phyloP scores from a whole-genome alignment of 306 rosid species.

The Abrus precatorius region DNA sequence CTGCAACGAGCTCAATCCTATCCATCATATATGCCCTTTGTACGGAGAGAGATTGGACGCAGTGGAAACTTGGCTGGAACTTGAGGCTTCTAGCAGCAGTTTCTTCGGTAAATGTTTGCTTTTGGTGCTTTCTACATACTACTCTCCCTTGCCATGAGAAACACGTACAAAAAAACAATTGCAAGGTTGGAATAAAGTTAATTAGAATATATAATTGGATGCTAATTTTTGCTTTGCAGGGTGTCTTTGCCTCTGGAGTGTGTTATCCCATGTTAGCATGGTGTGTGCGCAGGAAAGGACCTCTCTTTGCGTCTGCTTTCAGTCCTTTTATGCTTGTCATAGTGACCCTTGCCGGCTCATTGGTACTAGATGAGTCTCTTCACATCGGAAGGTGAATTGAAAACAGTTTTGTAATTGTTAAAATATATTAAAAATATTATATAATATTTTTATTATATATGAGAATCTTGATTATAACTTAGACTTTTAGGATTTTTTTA shows the following conservation, averaged over 20 bases:
- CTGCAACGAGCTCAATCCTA: slow-evolving; percentile 18
- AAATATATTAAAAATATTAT: too few relatives aligned
- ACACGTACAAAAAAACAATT: neutral
- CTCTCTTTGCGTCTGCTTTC: slow-evolving; percentile 52
- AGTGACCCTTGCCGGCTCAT: slow-evolving; percentile 9
- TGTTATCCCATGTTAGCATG: slow-evolving; percentile 45
- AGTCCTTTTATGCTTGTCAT: slow-evolving; percentile 48
- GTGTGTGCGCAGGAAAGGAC: slow-evolving; percentile 49
- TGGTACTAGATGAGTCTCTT: slow-evolving; percentile 28
- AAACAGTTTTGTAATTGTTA: too few relatives aligned
- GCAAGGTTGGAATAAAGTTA: neutral
- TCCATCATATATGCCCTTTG: slow-evolving; percentile 37
- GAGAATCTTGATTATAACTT: too few relatives aligned
- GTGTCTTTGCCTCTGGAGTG: slow-evolving; percentile 46
- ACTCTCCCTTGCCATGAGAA: neutral
- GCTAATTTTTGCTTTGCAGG: slow-evolving; percentile 39
- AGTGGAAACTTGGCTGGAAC: slow-evolving; percentile 52
- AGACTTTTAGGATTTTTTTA: too few relatives aligned
- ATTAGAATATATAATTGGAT: neutral
- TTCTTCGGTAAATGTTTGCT: slow-evolving; percentile 38
- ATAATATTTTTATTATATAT: too few relatives aligned
- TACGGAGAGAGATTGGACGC: slow-evolving; percentile 44
- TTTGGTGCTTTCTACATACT: neutral
- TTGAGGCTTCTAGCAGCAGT: slow-evolving; percentile 41
- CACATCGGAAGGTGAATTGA: slow-evolving; percentile 39